phyloP scores from a whole-genome alignment of 805 yeast species.

The Yarrowia porcina region DNA sequence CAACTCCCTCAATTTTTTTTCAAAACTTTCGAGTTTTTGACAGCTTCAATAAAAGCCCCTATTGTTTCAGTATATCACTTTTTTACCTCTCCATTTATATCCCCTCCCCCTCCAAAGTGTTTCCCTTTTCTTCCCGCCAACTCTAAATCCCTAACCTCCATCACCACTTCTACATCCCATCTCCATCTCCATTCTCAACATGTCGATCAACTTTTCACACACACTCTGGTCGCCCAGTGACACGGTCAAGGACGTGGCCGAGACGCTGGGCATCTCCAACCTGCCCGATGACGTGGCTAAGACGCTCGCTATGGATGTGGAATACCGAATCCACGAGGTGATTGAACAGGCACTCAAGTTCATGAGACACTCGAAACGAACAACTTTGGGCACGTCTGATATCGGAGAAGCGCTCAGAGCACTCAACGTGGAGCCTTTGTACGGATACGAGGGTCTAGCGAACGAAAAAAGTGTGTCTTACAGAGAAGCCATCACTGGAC shows the following conservation, averaged over 20 bases:
- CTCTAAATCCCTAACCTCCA: background rate
- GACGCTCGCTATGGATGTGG: constrained; percentile 98
- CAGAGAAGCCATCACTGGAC: constrained; percentile 81
- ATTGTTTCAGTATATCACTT: too few species aligned
- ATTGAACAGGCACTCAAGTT: constrained; percentile 93
- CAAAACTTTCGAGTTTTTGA: too few species aligned
- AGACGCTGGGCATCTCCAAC: constrained; percentile 69
- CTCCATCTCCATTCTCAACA: background rate
- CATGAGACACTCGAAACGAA: constrained; percentile 90
- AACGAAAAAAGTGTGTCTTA: constrained; percentile 41
- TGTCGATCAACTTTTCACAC: constrained; percentile 54
- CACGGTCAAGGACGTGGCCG: constrained; percentile 95
- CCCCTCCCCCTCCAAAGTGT: background rate
- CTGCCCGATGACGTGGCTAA: constrained; percentile 90
- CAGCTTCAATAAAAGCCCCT: too few species aligned
- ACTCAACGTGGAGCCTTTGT: constrained; percentile 89
- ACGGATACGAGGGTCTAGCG: constrained; percentile 66
- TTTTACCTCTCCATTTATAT: background rate
- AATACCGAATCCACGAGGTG: constrained; percentile 91
- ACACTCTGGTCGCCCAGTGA: constrained; percentile 97
- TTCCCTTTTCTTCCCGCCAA: background rate
- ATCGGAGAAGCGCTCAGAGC: constrained; percentile 77
- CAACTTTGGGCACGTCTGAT: constrained; percentile 75
- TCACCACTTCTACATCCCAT: background rate
- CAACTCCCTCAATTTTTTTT: too few species aligned